Conservation (phyloP, 257 asterid genomes). For the Ilex aquifolium region DNA sequence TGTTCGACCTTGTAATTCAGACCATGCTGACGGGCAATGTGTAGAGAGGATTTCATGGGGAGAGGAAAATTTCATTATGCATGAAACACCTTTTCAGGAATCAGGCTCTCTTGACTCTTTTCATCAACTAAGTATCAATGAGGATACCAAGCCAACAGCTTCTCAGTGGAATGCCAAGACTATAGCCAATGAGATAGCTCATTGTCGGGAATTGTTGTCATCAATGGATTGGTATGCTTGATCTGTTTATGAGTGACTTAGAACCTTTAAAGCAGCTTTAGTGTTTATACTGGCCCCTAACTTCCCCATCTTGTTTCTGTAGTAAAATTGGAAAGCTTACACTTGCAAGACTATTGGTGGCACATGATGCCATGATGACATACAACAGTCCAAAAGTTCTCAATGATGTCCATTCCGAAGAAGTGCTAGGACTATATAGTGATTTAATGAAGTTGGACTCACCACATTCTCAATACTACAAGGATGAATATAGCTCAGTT, state of each 20-base stretch:
- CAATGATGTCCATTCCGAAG: conserved; percentile 40
- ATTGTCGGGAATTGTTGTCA: conserved; percentile 66
- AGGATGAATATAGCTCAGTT: conserved; percentile 68
- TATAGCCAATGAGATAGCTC: conserved; percentile 58
- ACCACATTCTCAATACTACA: conserved; percentile 61
- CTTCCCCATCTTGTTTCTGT: conserved; percentile 17
- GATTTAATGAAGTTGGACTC: conserved; percentile 78
- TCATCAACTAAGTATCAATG: conserved; percentile 31
- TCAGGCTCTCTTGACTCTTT: conserved; percentile 31
- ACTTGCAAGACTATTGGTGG: conserved; percentile 86
- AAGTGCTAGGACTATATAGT: conserved; percentile 62
- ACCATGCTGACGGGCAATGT: conserved; percentile 26
- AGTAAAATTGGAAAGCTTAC: conserved; percentile 97
- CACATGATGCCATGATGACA: conserved; percentile 48
- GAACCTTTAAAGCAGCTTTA: conserved; percentile 7
- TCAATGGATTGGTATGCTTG: conserved; percentile 59
- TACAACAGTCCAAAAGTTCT: conserved; percentile 26
- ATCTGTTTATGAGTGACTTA: conserved; percentile 12
- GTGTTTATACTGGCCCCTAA: conserved; percentile 13
- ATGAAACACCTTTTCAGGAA: conserved; percentile 34
- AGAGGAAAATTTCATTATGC: conserved; percentile 39
- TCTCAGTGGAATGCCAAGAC: conserved; percentile 43
- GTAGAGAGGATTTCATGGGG: conserved; percentile 47
- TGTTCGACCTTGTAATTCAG: conserved; percentile 30
- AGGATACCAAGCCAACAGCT: conserved; percentile 25